A percentile compares a stretch with the other conserved stretches of the same genome.
Conservation (phyloP, 768 basidiomycete genomes). For the Tricholoma furcatifolium region DNA sequence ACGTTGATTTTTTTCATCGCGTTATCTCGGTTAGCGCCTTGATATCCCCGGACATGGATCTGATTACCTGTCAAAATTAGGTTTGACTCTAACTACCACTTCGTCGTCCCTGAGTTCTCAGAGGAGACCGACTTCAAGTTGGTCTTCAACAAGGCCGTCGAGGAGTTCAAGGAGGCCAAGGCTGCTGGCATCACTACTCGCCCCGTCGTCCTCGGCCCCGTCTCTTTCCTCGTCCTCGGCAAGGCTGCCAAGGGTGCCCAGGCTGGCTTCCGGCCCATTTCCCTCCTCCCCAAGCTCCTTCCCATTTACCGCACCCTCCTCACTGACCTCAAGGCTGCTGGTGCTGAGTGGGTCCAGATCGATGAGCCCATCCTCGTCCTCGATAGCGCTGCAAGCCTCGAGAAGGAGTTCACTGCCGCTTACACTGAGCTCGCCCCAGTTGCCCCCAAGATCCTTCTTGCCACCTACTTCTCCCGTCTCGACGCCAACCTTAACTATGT, state of each 20-base stretch:
- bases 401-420: conserved; percentile 75
- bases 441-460: conserved; percentile 88
- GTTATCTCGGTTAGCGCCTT: conserved; percentile 5
- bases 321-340: conserved; percentile 86
- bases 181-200: conserved; percentile 86
- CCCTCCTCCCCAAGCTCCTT: conserved; percentile 84
- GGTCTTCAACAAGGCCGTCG: conserved; percentile 91
- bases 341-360: conserved; percentile 92
- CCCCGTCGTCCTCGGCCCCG: conserved; percentile 92
- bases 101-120: conserved; percentile 95
- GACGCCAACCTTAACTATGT: conserved; percentile 87
- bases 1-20: conserved; percentile 25
- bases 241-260: conserved; percentile 86
- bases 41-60: conserved; percentile 5
- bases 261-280: conserved; percentile 86
- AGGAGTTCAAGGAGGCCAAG: conserved; percentile 94
- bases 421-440: conserved; percentile 81
- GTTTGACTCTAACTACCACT: conserved; percentile 99
- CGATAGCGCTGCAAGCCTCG: conserved; percentile 74
- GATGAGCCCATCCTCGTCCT: conserved; percentile 97
- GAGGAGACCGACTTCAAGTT: conserved; percentile 92
- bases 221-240: conserved; percentile 93
- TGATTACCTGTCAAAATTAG: conserved; percentile 36
- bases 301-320: conserved; percentile 92
- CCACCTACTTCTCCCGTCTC: conserved; percentile 97